Evolutionary conservation across 2,329 filamentous ascomycete species (phyloP).

Genomic region (Fusarium keratoplasticum): DNA sequence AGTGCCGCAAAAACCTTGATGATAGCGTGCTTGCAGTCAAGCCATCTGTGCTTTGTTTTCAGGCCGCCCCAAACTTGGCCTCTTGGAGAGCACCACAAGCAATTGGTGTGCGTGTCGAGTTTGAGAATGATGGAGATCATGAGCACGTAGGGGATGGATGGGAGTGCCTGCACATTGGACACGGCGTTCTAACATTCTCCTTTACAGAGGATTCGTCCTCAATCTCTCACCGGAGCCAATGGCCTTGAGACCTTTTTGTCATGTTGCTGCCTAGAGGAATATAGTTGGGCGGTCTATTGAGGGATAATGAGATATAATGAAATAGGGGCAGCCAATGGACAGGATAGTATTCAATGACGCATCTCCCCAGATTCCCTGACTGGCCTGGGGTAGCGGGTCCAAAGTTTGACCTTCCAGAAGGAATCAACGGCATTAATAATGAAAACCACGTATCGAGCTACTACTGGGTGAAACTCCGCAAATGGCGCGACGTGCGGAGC

Average conservation of each 20-base stretch:
- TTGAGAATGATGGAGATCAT: background rate
- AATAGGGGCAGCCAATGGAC: background rate
- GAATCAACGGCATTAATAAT: background rate
- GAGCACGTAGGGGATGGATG: background rate
- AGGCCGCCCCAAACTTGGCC: background rate
- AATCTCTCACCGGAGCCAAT: background rate
- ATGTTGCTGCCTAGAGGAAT: background rate
- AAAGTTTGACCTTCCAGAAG: background rate
- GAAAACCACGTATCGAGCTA: background rate
- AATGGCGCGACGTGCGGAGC: background rate
- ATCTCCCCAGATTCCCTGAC: background rate
- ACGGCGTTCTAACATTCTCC: background rate
- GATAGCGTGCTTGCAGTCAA: background rate
- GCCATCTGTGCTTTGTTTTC: background rate
- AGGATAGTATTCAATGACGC: background rate
- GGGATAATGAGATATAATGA: background rate
- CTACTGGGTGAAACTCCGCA: background rate
- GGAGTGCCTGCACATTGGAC: background rate
- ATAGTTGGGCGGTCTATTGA: rapidly evolving
- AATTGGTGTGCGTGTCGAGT: background rate
- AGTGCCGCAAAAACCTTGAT: background rate
- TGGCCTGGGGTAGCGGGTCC: background rate
- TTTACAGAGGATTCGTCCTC: background rate
- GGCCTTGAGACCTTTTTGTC: background rate
- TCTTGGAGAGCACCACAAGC: background rate